Percentiles rank a stretch among this genome's conserved stretches.
These are phyloP conservation scores for Fonsecaea pedrosoi DNA, from an alignment of 2,329 filamentous ascomycete genomes.

Conservation along the genomic window DNA sequence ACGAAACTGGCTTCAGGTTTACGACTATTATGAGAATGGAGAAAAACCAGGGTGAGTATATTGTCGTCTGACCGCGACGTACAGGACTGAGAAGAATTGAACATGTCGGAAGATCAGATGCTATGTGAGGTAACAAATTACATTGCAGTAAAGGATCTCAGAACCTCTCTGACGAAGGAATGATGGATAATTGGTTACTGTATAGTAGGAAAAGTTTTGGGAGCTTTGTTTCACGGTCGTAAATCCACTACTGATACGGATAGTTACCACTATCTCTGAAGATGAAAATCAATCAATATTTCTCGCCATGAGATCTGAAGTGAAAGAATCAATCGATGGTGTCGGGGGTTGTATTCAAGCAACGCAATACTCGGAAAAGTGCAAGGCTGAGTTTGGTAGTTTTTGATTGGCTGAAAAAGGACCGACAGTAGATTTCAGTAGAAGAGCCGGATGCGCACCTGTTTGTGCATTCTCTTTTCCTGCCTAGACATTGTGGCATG, in stretches of 20 bases:
- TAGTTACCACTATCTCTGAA: not conserved
- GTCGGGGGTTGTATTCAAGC: not conserved
- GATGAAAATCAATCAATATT: not conserved
- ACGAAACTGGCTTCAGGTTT: conserved; percentile 46
- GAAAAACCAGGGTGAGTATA: conserved; percentile 48
- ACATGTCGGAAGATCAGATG: not conserved
- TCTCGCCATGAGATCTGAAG: not conserved
- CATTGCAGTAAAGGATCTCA: not conserved
- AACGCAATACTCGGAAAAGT: not conserved
- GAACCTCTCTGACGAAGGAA: not conserved
- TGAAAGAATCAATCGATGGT: not conserved
- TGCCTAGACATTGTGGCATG: too few relatives aligned
- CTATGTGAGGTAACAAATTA: not conserved
- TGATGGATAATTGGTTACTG: not conserved
- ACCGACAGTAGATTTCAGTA: not conserved
- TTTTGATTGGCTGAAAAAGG: not conserved
- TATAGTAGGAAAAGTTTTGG: conserved; percentile 6
- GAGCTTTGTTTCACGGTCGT: not conserved
- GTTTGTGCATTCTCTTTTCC: not conserved
- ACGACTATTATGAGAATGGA: conserved; percentile 48
- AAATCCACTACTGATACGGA: not conserved
- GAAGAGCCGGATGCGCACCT: not conserved
- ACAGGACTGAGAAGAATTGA: not conserved
- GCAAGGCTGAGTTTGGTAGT: not conserved
- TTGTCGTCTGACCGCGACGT: conserved; percentile 44